Base-by-base conservation (phyloP, 805 yeast genomes). In the Candida pseudoglaebosa region DNA sequence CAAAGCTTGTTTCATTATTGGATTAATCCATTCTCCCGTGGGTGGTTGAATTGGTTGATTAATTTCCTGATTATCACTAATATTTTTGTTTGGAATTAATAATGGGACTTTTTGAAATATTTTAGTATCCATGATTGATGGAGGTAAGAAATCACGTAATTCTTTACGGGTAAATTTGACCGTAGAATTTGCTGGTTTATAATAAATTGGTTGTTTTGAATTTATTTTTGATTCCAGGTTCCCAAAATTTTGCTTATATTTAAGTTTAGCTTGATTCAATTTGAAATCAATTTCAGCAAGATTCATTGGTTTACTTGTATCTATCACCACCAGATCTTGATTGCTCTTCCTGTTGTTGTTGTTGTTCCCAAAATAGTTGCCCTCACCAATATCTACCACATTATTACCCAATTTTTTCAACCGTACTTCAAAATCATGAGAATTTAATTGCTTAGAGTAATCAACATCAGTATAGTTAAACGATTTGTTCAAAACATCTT, bases 1-100 rank as follows among this genome's bases (percentile, higher is more conserved):
- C 37, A 73, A 53, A 1, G 80, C 80, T 26, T 63, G 54, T 35
- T 55, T 57, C 41, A 75, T 64, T 34, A 69, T 61, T 2, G 77
- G 76, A 43, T 60, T 62, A 9, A 50, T 49, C 71, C 73, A 65
- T 21, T 62, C 66, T 3, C 62, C 58, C 14, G 52, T 45, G 4
- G 61, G 57, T 5, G 24, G 22, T 8, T 19, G 16, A n/a, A 38
- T 42, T 24, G 38, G 39, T 17, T 41, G 41, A 13, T 42, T 48
- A n/a, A 24, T 36, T n/a, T 46, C 51, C n/a, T 40, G 45, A 17
- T 8, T 30, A 5, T 7, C 9, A 12, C 17, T 12, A 19, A 17
- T 17, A 13, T 33, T 9, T 8, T 21, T 22, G 22, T 32, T 31
- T 4, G 32, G 28, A 9, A 34, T 26, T 19, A 41, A 37, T 14